Conservation (phyloP, 108 stramenopile genomes). For the Bacterosira constricta region DNA sequence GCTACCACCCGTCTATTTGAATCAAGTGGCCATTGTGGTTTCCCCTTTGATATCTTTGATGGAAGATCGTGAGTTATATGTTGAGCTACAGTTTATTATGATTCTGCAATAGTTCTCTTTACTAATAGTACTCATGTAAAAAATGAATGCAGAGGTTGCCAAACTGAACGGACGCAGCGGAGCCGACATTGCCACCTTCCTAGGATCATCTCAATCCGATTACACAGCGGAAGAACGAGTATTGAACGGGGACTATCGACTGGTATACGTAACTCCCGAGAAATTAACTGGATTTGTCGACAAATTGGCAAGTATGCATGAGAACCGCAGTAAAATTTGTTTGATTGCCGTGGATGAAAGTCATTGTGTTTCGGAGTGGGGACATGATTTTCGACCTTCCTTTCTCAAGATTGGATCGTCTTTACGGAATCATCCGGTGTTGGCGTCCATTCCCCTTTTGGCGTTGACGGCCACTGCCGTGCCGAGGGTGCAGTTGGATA, state of each 20-base stretch:
- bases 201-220: conserved; percentile 72
- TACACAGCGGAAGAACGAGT: conserved; percentile 51
- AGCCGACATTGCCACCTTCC: conserved; percentile 50
- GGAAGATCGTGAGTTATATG: conserved; percentile 77
- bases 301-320: conserved; percentile 48
- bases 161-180: conserved; percentile 66
- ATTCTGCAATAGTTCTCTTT: background rate
- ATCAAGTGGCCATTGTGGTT: conserved; percentile 63
- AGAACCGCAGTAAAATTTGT: conserved; percentile 41
- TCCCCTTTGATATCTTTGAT: conserved; percentile 88
- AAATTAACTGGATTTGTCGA: conserved; percentile 68
- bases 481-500: conserved; percentile 80
- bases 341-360: conserved; percentile 92
- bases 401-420: conserved; percentile 70
- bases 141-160: conserved; percentile 49
- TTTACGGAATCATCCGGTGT: conserved; percentile 51
- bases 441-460: conserved; percentile 69
- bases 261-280: conserved; percentile 95
- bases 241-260: conserved; percentile 58
- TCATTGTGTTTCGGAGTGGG: conserved; percentile 96
- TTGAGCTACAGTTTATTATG: background rate
- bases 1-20: conserved; percentile 79
- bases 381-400: conserved; percentile 85
- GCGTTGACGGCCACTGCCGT: conserved; percentile 96
- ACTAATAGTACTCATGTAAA: background rate